phyloP scores from a whole-genome alignment of 768 basidiomycete species.

The Candolleomyces efflorescens region DNA sequence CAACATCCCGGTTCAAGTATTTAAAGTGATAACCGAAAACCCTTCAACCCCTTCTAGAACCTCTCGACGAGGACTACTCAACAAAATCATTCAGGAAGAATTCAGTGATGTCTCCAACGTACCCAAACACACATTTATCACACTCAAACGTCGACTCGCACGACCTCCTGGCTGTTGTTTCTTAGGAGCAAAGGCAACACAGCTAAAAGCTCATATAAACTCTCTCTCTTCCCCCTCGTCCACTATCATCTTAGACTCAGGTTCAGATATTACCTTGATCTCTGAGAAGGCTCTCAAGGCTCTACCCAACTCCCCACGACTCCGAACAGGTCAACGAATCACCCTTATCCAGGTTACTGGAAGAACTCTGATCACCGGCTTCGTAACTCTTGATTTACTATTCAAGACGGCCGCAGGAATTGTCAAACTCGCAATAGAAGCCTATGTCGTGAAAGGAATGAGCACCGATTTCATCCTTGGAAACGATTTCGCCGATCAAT shows the following conservation, averaged over 20 bases:
- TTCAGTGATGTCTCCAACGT: too few species aligned
- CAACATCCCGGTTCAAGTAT: too few species aligned
- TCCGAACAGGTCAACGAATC: constrained; percentile 22
- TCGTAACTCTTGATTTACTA: constrained; percentile 19
- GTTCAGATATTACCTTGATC: constrained; percentile 33
- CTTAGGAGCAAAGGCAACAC: constrained; percentile 25
- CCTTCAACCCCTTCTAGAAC: too few species aligned
- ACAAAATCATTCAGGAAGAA: too few species aligned
- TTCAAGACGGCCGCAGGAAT: constrained; percentile 20
- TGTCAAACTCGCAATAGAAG: constrained; percentile 23
- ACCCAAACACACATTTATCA: too few species aligned
- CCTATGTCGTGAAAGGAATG: constrained; percentile 23
- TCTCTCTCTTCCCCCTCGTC: neutral
- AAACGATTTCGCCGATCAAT: constrained; percentile 29
- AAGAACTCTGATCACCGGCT: constrained; percentile 20
- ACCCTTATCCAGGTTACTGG: constrained; percentile 30
- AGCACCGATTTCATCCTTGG: constrained; percentile 27
- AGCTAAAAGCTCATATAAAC: neutral
- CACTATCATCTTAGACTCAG: constrained; percentile 24
- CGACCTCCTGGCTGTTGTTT: constrained; percentile 30
- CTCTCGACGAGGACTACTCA: too few species aligned
- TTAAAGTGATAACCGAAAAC: too few species aligned
- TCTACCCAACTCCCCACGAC: constrained; percentile 14
- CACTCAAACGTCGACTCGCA: too few species aligned
- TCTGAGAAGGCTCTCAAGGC: constrained; percentile 13